Evolutionary conservation across 352 stramenopile genomes (phyloP), one percentile per base, ranked within the genome.

Genomic region (Pythium apleroticum): DNA sequence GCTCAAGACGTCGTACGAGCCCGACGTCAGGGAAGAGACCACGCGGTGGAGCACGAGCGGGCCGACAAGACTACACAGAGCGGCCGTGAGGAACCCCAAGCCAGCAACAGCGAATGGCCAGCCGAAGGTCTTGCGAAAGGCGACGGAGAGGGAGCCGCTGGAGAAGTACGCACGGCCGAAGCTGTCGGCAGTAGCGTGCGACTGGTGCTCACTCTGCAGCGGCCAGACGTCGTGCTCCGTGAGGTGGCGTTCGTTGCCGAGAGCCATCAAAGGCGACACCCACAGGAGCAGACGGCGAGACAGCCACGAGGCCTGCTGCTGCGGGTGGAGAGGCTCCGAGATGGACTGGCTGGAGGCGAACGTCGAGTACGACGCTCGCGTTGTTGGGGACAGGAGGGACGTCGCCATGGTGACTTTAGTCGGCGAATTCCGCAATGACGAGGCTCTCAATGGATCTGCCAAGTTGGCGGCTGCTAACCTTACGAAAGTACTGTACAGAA

Each of bases 221-320:
- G 67, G 63, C 77, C 74, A 85, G 14, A 79, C 57, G 43, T 89
- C 80, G 12, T 74, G 57, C 10, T 48, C 58, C 24, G 76, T 54
- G n/a, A 87, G 69, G 33, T 84, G 74, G 22, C 76, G 77, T 17
- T 56, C 54, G 33, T 83, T 66, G 1, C 72, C 76, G 19, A 82
- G 45, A 17, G 52, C 19, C 68, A 89, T 73, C 33, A 88, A 65
- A 33, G 77, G 72, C 39, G 68, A 63, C 35, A 84, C 75, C 78
- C 80, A 89, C 20, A 62, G 39, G 45, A 87, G 70, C 24, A 84
- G 68, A 14, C 78, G 25, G 11, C 70, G 65, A 15, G 80, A 86
- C 8, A 58, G 31, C 52, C 30, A 59, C 43, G 37, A 63, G 8
- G 57, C 41, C 19, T 28, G 15, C 5, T 35, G 17, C 19, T 56